Evolutionary conservation across 352 stramenopile species (phyloP).

Genomic region (Phytophthora palmivora): DNA sequence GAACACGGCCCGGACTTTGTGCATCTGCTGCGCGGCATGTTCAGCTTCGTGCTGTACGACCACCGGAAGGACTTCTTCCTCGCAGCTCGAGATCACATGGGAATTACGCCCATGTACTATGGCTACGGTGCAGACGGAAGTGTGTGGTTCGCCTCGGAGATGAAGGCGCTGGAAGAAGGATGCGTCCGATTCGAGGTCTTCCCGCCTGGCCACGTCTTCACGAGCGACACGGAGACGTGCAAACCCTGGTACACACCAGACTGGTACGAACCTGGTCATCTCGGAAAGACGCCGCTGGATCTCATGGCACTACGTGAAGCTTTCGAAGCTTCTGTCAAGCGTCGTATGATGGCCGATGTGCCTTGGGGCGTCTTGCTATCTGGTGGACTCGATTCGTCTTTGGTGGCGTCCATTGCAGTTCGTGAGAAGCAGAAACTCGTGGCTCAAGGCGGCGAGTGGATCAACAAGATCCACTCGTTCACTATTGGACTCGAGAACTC

Average conservation of each 20-base stretch:
- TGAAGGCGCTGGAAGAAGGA: slow-evolving; percentile 95
- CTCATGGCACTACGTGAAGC: slow-evolving; percentile 81
- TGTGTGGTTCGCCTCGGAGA: slow-evolving; percentile 97
- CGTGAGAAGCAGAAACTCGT: slow-evolving; percentile 92
- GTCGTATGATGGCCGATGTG: slow-evolving; percentile 99
- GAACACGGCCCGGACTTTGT: slow-evolving; percentile 92
- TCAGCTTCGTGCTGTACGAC: slow-evolving; percentile 99
- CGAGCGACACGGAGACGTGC: slow-evolving; percentile 90
- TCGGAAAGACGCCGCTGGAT: slow-evolving; percentile 72
- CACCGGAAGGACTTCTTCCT: slow-evolving; percentile 94
- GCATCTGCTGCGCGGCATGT: slow-evolving; percentile 97
- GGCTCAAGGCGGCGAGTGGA: slow-evolving; percentile 80
- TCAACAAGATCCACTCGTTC: slow-evolving; percentile 98
- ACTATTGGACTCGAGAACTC: slow-evolving; percentile 97
- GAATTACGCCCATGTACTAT: slow-evolving; percentile 99
- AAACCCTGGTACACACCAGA: slow-evolving; percentile 95
- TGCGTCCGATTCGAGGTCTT: slow-evolving; percentile 91
- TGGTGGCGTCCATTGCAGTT: slow-evolving; percentile 97
- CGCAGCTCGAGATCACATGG: slow-evolving; percentile 97
- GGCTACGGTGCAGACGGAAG: slow-evolving; percentile 97
- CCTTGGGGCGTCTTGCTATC: slow-evolving; percentile 98
- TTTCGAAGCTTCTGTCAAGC: slow-evolving; percentile 95
- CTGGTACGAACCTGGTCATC: slow-evolving; percentile 89
- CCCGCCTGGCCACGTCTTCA: slow-evolving; percentile 92
- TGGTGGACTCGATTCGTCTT: slow-evolving; percentile 97